Conservation (phyloP, 2,329 filamentous ascomycete genomes). For the Trichothecium roseum region DNA sequence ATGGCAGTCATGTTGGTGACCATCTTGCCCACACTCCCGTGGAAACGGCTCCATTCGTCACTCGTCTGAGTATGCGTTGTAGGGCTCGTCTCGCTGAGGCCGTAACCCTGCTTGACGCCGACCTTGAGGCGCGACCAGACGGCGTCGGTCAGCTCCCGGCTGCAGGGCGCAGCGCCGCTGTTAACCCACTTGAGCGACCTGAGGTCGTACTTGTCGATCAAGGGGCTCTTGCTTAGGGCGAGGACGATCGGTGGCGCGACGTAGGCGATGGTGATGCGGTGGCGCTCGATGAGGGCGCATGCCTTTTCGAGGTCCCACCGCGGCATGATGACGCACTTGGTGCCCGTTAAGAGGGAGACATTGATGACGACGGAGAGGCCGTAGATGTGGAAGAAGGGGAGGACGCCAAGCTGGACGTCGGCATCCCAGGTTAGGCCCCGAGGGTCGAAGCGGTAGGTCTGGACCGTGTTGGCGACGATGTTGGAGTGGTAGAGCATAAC, state of each 20-base stretch:
- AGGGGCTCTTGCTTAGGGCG: conserved; percentile 66
- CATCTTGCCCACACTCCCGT: conserved; percentile 70
- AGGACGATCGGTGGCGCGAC: conserved; percentile 80
- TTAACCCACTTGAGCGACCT: conserved; percentile 73
- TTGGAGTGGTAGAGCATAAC: conserved; percentile 81
- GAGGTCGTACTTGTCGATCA: conserved; percentile 72
- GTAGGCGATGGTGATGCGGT: conserved; percentile 67
- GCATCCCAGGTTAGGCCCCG: conserved; percentile 46
- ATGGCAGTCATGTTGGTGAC: conserved; percentile 72
- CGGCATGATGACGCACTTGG: conserved; percentile 59
- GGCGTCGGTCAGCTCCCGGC: conserved; percentile 65
- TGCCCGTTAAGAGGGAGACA: conserved; percentile 43
- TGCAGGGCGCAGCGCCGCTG: conserved; percentile 78
- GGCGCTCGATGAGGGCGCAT: conserved; percentile 65
- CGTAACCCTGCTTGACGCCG: conserved; percentile 87
- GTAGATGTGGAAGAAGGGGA: conserved; percentile 91
- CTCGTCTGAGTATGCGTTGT: conserved; percentile 65
- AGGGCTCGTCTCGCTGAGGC: conserved; percentile 77
- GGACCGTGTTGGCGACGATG: conserved; percentile 63
- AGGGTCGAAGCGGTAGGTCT: conserved; percentile 42
- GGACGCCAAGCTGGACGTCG: conserved; percentile 66
- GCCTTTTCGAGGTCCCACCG: conserved; percentile 74
- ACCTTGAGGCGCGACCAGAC: conserved; percentile 66
- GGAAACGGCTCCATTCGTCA: conserved; percentile 64
- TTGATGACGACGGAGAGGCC: conserved; percentile 21